Percentiles rank a stretch among this genome's conserved stretches.
phyloP scores from a whole-genome alignment of 2,329 filamentous ascomycete genomes.

The Venturia pyrina region DNA sequence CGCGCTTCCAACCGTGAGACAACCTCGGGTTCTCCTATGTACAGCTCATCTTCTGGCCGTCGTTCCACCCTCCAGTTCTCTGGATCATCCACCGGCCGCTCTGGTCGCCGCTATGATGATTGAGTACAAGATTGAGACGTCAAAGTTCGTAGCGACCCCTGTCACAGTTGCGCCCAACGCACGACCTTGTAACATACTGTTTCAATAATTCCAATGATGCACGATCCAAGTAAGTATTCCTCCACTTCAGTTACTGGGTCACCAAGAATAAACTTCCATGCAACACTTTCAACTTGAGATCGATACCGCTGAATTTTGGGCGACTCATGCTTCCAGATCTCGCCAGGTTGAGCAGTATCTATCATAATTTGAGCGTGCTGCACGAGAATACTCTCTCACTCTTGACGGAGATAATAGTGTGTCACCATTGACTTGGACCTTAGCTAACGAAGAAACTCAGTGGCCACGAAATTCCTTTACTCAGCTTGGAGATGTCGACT shows the following conservation, averaged over 20 bases:
- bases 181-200: background rate
- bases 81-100: background rate
- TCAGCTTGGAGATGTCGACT: background rate
- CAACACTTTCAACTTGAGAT: background rate
- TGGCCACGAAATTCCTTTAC: background rate
- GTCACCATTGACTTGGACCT: background rate
- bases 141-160: background rate
- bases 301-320: background rate
- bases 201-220: background rate
- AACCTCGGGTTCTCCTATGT: background rate
- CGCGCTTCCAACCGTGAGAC: background rate
- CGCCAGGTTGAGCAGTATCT: background rate
- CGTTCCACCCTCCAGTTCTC: background rate
- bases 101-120: background rate
- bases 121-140: background rate
- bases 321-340: background rate
- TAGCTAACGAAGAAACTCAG: background rate
- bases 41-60: background rate
- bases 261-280: too few relatives aligned
- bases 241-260: too few relatives aligned
- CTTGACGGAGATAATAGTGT: background rate
- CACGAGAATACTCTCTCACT: background rate
- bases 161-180: background rate
- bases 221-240: background rate
- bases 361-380: background rate